Evolutionary conservation across 2,329 filamentous ascomycete species (phyloP).

Genomic region (Tricladium varicosporioides): DNA sequence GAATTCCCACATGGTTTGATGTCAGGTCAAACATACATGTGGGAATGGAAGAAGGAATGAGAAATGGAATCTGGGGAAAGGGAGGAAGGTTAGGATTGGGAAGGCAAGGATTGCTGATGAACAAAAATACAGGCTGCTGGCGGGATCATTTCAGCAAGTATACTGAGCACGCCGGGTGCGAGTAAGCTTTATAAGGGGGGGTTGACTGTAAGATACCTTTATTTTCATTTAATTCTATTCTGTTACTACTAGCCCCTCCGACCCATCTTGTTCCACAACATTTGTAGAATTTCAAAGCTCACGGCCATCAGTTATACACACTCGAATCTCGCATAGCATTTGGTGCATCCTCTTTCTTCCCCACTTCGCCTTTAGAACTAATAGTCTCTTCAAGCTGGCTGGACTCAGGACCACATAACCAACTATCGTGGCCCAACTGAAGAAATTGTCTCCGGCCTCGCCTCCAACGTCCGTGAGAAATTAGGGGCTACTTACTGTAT

Average conservation of each 20-base stretch:
- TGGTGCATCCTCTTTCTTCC: constrained; percentile 17
- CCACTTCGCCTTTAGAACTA: background rate
- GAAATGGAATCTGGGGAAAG: background rate
- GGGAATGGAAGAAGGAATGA: background rate
- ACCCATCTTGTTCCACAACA: no score
- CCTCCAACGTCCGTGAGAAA: constrained; percentile 53
- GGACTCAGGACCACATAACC: constrained; percentile 52
- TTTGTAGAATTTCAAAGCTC: background rate
- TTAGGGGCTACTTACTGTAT: constrained; percentile 56
- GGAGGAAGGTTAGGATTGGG: background rate
- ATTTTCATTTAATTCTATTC: no score
- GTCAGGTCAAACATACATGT: background rate
- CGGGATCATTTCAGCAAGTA: constrained; percentile 57
- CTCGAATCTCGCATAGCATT: constrained; percentile 32
- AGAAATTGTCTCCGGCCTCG: constrained; percentile 54
- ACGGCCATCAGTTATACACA: constrained; percentile 29
- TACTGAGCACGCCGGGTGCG: constrained; percentile 58
- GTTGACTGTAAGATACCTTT: constrained; percentile 43
- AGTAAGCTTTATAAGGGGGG: constrained; percentile 59
- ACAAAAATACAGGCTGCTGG: constrained; percentile 50
- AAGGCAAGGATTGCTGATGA: background rate
- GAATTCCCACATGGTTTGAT: background rate
- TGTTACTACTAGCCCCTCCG: no score
- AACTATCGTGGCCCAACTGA: constrained; percentile 59
- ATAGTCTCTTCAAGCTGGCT: constrained; percentile 44